phyloP scores from a whole-genome alignment of 2,329 filamentous ascomycete species.

The Fusarium udum region DNA sequence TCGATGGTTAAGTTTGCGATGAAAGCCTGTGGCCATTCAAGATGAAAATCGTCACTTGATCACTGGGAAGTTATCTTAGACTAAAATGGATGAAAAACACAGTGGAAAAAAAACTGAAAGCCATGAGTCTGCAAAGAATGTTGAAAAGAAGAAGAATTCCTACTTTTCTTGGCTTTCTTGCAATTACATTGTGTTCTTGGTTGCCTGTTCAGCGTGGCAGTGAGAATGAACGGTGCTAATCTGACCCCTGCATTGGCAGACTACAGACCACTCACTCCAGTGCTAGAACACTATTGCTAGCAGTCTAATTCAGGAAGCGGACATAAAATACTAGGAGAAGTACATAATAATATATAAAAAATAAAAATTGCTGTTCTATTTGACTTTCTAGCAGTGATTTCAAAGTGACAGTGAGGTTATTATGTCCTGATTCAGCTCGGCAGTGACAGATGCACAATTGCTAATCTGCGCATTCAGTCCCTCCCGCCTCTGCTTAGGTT shows the following conservation, averaged over 20 bases:
- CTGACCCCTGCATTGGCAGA: not conserved
- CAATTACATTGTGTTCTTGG: not conserved
- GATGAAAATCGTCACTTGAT: not conserved
- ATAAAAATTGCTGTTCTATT: not conserved
- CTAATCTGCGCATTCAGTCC: not conserved
- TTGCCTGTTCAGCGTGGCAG: not conserved
- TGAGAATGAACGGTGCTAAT: not conserved
- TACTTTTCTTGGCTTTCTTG: not conserved
- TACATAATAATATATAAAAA: not conserved
- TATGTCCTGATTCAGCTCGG: not conserved
- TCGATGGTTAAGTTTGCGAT: not conserved
- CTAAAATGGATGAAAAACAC: no score
- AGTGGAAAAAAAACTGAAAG: no score
- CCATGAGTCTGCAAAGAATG: not conserved
- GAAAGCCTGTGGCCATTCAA: not conserved
- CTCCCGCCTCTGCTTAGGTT: not conserved
- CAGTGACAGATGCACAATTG: not conserved
- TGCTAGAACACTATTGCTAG: not conserved
- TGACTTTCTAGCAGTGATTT: not conserved
- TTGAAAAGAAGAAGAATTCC: not conserved
- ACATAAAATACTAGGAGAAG: not conserved
- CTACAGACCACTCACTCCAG: not conserved
- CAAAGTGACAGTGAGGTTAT: not conserved
- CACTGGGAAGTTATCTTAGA: not conserved
- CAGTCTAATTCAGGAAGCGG: not conserved